A percentile compares a stretch with the other conserved stretches of the same genome.
These are phyloP conservation scores for Ophiostoma sp. DNA, from an alignment of 2,329 filamentous ascomycete species.

Conservation along the genomic window DNA sequence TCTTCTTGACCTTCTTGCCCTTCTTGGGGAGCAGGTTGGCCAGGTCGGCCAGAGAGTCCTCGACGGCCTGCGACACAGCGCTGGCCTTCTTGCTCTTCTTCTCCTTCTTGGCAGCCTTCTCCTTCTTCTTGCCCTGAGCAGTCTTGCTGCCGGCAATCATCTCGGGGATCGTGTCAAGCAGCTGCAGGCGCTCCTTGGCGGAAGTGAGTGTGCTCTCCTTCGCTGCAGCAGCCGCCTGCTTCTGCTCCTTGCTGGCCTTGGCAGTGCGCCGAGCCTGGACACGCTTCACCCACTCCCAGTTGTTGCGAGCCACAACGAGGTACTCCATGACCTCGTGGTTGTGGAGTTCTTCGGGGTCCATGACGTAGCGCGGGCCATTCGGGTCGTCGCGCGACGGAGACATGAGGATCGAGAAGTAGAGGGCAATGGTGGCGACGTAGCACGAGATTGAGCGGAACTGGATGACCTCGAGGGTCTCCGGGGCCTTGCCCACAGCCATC, in stretches of 20 bases:
- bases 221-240: constrained; percentile 25
- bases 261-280: constrained; percentile 42
- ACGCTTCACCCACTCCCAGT: constrained; percentile 71
- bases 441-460: constrained; percentile 78
- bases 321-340: constrained; percentile 89
- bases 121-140: constrained; percentile 30
- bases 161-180: constrained; percentile 9
- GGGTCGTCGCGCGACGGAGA: constrained; percentile 61
- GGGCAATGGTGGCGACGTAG: constrained; percentile 78
- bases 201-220: constrained; percentile 21
- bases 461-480: constrained; percentile 54
- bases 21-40: constrained; percentile 53
- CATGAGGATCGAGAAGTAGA: constrained; percentile 93
- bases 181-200: neutral
- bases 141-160: neutral
- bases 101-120: constrained; percentile 16
- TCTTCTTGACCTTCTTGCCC: constrained; percentile 35
- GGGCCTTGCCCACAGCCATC: constrained; percentile 48
- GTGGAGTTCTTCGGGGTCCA: constrained; percentile 72
- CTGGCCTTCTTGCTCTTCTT: constrained; percentile 38
- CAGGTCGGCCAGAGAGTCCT: constrained; percentile 65
- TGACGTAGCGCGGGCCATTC: constrained; percentile 48
- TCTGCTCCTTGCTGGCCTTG: constrained; percentile 18
- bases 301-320: constrained; percentile 68
- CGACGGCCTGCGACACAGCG: constrained; percentile 52